Conservation (phyloP, 78 protist species). For the Parvularia atlantis region DNA sequence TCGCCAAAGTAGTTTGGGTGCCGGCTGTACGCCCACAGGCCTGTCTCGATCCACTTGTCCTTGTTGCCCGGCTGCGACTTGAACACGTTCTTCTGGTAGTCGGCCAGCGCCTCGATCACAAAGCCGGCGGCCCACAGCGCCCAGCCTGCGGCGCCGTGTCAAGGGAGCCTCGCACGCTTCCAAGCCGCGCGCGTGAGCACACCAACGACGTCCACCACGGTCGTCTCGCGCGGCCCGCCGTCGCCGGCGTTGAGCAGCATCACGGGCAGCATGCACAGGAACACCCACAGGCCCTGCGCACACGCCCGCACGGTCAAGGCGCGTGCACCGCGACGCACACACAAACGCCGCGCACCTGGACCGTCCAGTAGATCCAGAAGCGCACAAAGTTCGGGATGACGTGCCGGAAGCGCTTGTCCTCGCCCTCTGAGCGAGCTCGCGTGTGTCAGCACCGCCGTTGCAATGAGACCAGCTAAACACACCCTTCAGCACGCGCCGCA, state of each 20-base stretch:
- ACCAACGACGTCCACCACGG: neutral
- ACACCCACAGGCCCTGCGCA: neutral
- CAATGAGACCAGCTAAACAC: neutral
- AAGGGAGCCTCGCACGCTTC: neutral
- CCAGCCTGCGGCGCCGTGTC: neutral
- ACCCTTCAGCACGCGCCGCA: neutral
- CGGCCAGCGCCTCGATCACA: slow-evolving; percentile 1
- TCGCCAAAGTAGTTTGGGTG: slow-evolving; percentile 36
- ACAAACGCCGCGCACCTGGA: neutral
- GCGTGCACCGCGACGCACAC: neutral
- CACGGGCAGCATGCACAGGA: neutral
- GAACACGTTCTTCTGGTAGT: slow-evolving; percentile 9
- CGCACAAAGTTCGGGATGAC: too few relatives aligned
- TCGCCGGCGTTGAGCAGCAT: neutral
- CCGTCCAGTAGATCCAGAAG: too few relatives aligned
- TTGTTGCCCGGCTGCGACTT: slow-evolving; percentile 2
- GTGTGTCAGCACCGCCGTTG: too few relatives aligned
- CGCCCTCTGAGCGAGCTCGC: neutral
- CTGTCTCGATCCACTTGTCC: neutral
- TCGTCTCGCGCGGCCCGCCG: neutral
- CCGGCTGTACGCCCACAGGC: slow-evolving; percentile 10
- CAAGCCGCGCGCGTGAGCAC: neutral
- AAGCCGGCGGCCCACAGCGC: neutral
- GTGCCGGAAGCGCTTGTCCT: too few relatives aligned
- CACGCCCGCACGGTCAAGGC: neutral